Conservation (phyloP, 2,329 filamentous ascomycete genomes). For the Colletotrichum euphorbiae region DNA sequence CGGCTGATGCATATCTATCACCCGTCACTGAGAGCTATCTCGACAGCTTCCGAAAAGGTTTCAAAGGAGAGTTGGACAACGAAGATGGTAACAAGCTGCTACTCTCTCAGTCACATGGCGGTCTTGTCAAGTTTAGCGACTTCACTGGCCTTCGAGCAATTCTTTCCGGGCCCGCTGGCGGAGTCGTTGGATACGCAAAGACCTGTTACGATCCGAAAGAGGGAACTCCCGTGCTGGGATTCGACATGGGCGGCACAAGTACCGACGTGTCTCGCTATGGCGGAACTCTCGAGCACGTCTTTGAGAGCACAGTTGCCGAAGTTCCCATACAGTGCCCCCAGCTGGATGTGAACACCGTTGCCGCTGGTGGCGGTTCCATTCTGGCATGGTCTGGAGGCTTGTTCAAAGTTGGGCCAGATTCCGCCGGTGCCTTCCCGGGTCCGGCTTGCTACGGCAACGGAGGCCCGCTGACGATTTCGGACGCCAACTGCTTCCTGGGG, state of each 20-base stretch:
- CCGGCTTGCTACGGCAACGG: conserved; percentile 79
- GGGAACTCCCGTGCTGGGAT: conserved; percentile 78
- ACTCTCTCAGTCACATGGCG: conserved; percentile 63
- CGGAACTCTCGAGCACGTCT: conserved; percentile 58
- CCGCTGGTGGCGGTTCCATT: conserved; percentile 77
- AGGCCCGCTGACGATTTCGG: conserved; percentile 77
- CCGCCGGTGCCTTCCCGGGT: conserved; percentile 76
- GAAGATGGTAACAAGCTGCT: conserved; percentile 1
- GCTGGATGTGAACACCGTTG: conserved; percentile 85
- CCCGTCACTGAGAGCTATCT: conserved; percentile 52
- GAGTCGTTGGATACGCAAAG: conserved; percentile 80
- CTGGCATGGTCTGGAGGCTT: conserved; percentile 79
- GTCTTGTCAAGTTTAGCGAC: conserved; percentile 64
- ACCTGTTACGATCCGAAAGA: conserved; percentile 78
- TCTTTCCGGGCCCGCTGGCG: conserved; percentile 78
- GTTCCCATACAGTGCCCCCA: conserved; percentile 84
- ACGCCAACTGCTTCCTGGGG: conserved; percentile 77
- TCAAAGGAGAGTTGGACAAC: conserved; percentile 70
- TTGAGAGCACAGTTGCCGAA: conserved; percentile 82
- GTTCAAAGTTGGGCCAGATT: conserved; percentile 79
- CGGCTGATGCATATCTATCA: conserved; percentile 57
- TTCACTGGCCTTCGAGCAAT: conserved; percentile 79
- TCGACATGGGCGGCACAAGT: conserved; percentile 77
- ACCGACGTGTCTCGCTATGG: conserved; percentile 80
- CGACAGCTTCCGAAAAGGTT: conserved; percentile 50